Conservation (phyloP, 805 yeast species). For the Priceomyces medius region DNA sequence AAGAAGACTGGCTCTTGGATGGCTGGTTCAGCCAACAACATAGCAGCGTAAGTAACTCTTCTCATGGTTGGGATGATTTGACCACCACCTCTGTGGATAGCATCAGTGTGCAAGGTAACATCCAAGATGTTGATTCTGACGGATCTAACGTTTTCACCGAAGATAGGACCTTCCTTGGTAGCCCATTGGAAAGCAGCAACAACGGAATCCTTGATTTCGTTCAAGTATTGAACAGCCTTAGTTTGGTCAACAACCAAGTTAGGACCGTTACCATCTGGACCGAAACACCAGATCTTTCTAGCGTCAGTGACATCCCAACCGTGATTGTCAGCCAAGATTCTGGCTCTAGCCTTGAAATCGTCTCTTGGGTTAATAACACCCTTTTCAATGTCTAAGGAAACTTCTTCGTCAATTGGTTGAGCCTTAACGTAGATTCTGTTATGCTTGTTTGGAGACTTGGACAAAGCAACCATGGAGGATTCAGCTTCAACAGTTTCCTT, state of each 20-base stretch:
- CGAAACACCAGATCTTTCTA: conserved; percentile 99
- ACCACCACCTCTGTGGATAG: conserved; percentile 99
- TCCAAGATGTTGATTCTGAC: conserved; percentile 97
- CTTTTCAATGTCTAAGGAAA: conserved; percentile 82
- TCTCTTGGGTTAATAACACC: conserved; percentile 94
- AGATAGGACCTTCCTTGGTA: conserved; percentile 98
- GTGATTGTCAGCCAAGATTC: conserved; percentile 97
- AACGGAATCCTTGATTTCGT: conserved; percentile 98
- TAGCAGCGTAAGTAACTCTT: conserved; percentile 98
- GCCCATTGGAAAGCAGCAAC: conserved; percentile 99
- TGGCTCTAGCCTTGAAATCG: conserved; percentile 98
- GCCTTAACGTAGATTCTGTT: conserved; percentile 99
- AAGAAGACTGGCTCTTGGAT: conserved; percentile 99
- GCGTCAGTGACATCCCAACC: conserved; percentile 99
- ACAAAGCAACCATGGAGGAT: conserved; percentile 93
- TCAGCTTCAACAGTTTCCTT: conserved; percentile 96
- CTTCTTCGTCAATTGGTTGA: conserved; percentile 93
- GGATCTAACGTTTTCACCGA: conserved; percentile 96
- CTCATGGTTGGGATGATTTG: conserved; percentile 99
- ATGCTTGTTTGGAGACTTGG: conserved; percentile 99
- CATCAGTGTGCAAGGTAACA: conserved; percentile 99
- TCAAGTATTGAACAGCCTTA: conserved; percentile 98
- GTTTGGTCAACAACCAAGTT: conserved; percentile 99
- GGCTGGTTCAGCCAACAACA: conserved; percentile 97
- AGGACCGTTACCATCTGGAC: conserved; percentile 99